phyloP scores from a whole-genome alignment of 345 rosid species.

The Rhodamnia rubescens region DNA sequence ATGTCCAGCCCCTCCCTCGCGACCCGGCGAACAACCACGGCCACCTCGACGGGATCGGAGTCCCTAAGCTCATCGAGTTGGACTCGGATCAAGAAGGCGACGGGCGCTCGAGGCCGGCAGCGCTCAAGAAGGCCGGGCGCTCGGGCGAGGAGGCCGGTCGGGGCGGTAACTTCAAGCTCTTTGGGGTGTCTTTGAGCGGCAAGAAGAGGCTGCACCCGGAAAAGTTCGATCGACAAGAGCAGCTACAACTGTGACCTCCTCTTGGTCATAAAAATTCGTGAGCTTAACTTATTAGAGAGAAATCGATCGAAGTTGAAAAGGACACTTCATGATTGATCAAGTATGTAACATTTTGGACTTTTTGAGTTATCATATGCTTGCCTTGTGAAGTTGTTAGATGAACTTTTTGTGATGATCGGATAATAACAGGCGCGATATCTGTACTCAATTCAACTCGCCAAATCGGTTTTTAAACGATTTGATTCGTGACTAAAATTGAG shows the following conservation, averaged over 20 bases:
- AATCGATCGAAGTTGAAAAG: background rate
- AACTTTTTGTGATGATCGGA: background rate
- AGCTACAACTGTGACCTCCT: background rate
- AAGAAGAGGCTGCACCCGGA: conserved; percentile 37
- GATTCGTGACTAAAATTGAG: background rate
- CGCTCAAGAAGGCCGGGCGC: background rate
- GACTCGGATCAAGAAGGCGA: background rate
- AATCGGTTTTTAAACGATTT: background rate
- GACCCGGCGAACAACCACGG: background rate
- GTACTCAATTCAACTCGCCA: rapidly evolving
- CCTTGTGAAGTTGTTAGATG: background rate
- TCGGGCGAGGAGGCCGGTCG: conserved; percentile 9
- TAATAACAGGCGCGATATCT: background rate
- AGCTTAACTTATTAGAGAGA: background rate
- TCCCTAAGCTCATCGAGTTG: conserved; percentile 12
- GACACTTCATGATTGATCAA: background rate
- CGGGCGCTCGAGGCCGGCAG: conserved; percentile 1
- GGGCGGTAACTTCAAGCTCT: conserved; percentile 24
- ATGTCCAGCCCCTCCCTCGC: conserved; percentile 21
- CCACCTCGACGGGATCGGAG: background rate
- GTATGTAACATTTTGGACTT: background rate
- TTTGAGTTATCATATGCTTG: background rate
- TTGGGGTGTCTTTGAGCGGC: conserved; percentile 35
- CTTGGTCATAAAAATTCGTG: background rate
- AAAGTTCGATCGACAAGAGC: conserved; percentile 7